Percentiles rank a stretch among this genome's conserved stretches.
These are phyloP conservation scores for Diaporthe citri DNA, from an alignment of 2,329 filamentous ascomycete species.

Conservation along the genomic window DNA sequence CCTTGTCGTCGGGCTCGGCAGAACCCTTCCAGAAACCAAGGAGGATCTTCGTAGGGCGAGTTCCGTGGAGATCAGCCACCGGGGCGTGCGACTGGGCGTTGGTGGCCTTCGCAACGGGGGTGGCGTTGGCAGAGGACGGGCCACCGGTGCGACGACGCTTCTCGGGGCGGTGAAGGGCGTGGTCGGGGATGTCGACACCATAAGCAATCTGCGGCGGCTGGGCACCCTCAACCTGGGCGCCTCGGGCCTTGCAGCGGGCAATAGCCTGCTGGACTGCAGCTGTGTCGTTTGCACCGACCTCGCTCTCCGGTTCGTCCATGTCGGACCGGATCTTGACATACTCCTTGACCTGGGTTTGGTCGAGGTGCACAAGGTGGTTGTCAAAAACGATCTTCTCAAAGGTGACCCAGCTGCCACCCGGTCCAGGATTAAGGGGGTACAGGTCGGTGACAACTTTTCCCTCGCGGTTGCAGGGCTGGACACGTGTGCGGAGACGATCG, in stretches of 20 bases:
- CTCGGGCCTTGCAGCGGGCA: constrained; percentile 54
- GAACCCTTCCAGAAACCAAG: constrained; percentile 72
- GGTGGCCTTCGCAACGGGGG: constrained; percentile 5
- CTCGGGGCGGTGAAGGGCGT: constrained; percentile 52
- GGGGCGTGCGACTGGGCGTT: background rate
- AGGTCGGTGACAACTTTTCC: constrained; percentile 61
- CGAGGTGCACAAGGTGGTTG: constrained; percentile 66
- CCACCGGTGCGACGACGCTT: constrained; percentile 62
- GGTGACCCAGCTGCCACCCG: constrained; percentile 74
- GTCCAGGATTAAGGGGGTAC: constrained; percentile 66
- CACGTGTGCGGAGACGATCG: constrained; percentile 71
- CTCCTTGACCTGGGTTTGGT: constrained; percentile 71
- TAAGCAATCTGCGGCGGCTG: constrained; percentile 62
- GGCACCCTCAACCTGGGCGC: constrained; percentile 58
- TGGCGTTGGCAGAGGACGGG: constrained; percentile 20
- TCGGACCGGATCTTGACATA: constrained; percentile 69
- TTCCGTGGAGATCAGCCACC: constrained; percentile 61
- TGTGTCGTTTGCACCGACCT: constrained; percentile 54
- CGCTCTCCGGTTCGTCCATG: constrained; percentile 53
- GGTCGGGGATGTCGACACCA: constrained; percentile 62
- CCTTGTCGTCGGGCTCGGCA: constrained; percentile 56
- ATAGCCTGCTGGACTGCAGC: constrained; percentile 62
- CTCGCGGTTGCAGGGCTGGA: constrained; percentile 62
- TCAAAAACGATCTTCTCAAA: constrained; percentile 72
- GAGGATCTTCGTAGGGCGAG: constrained; percentile 68